Conservation (phyloP, 345 rosid species). For the Gossypium raimondii region DNA sequence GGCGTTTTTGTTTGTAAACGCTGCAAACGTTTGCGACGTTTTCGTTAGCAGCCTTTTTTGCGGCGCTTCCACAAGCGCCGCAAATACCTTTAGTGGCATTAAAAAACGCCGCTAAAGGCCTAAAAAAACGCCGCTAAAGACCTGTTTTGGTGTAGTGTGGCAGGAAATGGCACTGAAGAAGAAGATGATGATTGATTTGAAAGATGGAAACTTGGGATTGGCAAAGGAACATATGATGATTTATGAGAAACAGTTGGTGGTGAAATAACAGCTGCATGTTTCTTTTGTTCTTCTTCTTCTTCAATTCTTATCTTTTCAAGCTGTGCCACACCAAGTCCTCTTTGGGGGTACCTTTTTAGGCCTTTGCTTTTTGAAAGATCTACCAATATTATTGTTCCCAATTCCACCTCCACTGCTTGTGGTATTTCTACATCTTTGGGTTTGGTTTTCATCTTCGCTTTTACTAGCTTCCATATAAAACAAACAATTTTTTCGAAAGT, state of each 20-base stretch:
- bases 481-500: neutral
- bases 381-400: slow-evolving; percentile 15
- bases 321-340: slow-evolving; percentile 71
- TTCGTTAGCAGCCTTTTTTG: too few species aligned
- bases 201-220: slow-evolving; percentile 21
- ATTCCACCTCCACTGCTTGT: slow-evolving; percentile 16
- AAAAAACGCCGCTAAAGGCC: too few species aligned
- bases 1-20: too few species aligned
- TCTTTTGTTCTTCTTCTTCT: slow-evolving; percentile 44
- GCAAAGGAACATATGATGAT: slow-evolving; percentile 13
- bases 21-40: too few species aligned
- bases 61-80: too few species aligned
- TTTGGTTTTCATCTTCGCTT: slow-evolving; percentile 32
- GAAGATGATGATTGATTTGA: slow-evolving; percentile 24
- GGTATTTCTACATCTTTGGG: slow-evolving; percentile 26
- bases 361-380: slow-evolving; percentile 40
- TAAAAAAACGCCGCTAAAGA: too few species aligned
- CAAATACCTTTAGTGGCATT: too few species aligned
- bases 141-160: too few species aligned
- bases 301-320: slow-evolving; percentile 55
- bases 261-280: slow-evolving; percentile 24
- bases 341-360: slow-evolving; percentile 48
- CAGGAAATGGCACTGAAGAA: slow-evolving; percentile 21
- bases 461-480: slow-evolving; percentile 23
- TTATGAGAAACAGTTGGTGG: neutral